These are phyloP conservation scores for Plasmopara viticola DNA, from an alignment of 352 stramenopile species.

Conservation along the genomic window DNA sequence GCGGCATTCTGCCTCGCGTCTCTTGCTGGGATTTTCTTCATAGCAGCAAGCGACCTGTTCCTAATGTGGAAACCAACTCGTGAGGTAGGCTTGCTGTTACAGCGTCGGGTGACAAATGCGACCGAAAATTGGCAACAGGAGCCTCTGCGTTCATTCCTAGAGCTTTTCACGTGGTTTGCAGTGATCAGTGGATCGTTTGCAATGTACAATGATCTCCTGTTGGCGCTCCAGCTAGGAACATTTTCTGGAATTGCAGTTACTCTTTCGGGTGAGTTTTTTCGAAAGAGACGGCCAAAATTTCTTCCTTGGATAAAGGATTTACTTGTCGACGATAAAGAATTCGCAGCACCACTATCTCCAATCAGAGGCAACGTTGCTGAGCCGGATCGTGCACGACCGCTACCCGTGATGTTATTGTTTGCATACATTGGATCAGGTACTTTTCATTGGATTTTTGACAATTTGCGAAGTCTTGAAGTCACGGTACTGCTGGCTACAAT, in stretches of 20 bases:
- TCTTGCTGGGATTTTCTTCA: slow-evolving; percentile 70
- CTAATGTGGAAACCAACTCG: slow-evolving; percentile 77
- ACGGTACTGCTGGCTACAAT: slow-evolving; percentile 70
- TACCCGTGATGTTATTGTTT: slow-evolving; percentile 70
- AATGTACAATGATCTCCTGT: slow-evolving; percentile 73
- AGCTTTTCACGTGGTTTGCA: slow-evolving; percentile 77
- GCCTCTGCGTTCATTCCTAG: slow-evolving; percentile 72
- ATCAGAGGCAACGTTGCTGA: slow-evolving; percentile 13
- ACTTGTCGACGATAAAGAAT: slow-evolving; percentile 15
- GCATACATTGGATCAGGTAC: slow-evolving; percentile 81
- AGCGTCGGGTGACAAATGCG: slow-evolving; percentile 69
- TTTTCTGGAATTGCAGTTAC: slow-evolving; percentile 80
- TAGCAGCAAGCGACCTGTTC: slow-evolving; percentile 74
- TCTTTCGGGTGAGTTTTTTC: slow-evolving; percentile 71
- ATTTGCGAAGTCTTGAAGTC: slow-evolving; percentile 79
- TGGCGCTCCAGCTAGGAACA: slow-evolving; percentile 74
- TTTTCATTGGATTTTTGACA: slow-evolving; percentile 87
- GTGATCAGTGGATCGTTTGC: slow-evolving; percentile 75
- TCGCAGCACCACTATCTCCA: slow-evolving; percentile 19
- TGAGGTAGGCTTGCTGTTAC: slow-evolving; percentile 62
- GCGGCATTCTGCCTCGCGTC: slow-evolving; percentile 77
- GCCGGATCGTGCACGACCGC: slow-evolving; percentile 19
- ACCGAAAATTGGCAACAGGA: slow-evolving; percentile 72
- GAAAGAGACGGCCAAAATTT: slow-evolving; percentile 48
- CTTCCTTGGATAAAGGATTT: slow-evolving; percentile 38